Evolutionary conservation across 2,329 filamentous ascomycete genomes (phyloP).

Genomic region (Botrytis fragariae): DNA sequence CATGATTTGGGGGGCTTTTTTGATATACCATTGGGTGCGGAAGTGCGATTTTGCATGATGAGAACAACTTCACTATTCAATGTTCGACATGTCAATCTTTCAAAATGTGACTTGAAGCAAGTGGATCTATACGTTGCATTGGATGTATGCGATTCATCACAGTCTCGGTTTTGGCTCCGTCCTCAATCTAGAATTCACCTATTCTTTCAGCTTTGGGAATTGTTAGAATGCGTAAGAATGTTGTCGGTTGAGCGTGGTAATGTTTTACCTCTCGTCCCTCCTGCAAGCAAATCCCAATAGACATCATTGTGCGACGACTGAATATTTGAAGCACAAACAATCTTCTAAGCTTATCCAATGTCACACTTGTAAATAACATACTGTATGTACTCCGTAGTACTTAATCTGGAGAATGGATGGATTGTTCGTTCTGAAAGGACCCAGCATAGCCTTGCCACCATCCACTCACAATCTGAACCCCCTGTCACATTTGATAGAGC

Average conservation of each 20-base stretch:
- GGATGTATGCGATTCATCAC: neutral
- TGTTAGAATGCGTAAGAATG: neutral
- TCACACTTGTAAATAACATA: neutral
- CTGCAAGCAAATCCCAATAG: neutral
- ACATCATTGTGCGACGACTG: neutral
- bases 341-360: neutral
- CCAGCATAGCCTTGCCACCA: neutral
- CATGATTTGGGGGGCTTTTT: slow-evolving; percentile 24
- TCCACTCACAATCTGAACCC: neutral
- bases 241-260: neutral
- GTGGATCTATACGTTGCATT: neutral
- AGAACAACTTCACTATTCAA: neutral
- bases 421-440: neutral
- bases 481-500: neutral
- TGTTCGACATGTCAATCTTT: neutral
- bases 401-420: neutral
- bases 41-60: slow-evolving; percentile 14
- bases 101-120: neutral
- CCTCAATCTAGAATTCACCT: neutral
- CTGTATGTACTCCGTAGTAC: neutral
- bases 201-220: neutral
- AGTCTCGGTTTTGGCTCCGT: neutral
- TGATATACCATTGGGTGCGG: slow-evolving; percentile 31
- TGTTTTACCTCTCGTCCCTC: neutral
- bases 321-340: neutral